These are phyloP conservation scores for Stagonosporopsis vannaccii DNA, from an alignment of 2,329 filamentous ascomycete species.

Conservation along the genomic window DNA sequence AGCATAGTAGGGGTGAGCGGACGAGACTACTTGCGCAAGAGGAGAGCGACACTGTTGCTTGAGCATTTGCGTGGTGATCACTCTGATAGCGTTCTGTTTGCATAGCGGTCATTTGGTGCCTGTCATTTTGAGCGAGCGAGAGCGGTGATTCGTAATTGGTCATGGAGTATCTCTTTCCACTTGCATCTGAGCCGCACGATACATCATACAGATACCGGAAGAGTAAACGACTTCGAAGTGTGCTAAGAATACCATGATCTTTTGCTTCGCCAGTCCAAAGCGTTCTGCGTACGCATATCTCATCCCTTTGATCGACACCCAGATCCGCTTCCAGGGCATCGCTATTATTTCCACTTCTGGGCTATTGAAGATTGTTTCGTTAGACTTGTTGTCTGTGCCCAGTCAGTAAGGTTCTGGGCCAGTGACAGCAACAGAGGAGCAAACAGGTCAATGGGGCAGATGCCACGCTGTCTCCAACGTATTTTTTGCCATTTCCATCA, in stretches of 20 bases:
- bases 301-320: no score
- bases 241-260: no score
- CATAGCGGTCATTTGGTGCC: constrained; percentile 9
- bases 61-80: constrained; percentile 8
- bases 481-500: not conserved
- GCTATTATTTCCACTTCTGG: not conserved
- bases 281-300: no score
- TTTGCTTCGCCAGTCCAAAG: no score
- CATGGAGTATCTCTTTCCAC: no score
- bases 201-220: no score
- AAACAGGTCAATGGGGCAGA: not conserved
- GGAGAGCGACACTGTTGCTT: constrained; percentile 39
- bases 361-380: not conserved
- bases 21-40: constrained; percentile 35
- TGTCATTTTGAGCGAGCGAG: not conserved
- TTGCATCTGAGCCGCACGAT: not conserved
- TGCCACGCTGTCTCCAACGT: not conserved
- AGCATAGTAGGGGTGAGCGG: constrained; percentile 31
- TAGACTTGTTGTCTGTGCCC: not conserved
- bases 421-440: not conserved
- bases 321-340: no score
- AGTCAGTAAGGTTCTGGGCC: not conserved
- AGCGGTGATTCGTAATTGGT: not conserved
- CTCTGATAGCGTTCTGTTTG: constrained; percentile 1
- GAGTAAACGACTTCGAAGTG: no score